Evolutionary conservation across 495 filamentous ascomycete species (phyloP).

Genomic region (Lasiosphaeria ovina): DNA sequence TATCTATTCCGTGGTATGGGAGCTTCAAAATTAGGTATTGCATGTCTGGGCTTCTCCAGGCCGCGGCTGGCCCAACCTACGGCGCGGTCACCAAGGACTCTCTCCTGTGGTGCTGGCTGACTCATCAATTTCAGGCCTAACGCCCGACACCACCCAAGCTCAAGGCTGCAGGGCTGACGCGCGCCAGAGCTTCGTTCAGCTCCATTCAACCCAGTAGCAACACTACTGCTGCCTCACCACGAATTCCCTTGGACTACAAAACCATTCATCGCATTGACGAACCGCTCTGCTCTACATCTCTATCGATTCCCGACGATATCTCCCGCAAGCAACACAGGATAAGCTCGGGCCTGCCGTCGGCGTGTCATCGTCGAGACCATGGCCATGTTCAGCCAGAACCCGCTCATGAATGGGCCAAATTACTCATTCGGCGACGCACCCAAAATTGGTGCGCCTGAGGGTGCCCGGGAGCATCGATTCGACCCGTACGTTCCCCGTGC

Average conservation of each 20-base stretch:
- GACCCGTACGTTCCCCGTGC: constrained; percentile 69
- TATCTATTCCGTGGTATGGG: neutral
- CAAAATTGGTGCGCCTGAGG: constrained; percentile 40
- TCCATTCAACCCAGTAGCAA: constrained; percentile 1
- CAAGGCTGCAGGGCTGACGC: constrained; percentile 54
- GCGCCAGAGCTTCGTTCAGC: constrained; percentile 22
- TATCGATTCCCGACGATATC: neutral
- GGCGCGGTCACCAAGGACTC: neutral
- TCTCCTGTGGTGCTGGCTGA: constrained; percentile 16
- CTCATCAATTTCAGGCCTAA: constrained; percentile 19
- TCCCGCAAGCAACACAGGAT: neutral
- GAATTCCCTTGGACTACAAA: neutral
- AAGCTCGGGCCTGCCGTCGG: no score
- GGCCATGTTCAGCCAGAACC: constrained; percentile 63
- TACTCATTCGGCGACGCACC: constrained; percentile 57
- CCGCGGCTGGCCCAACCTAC: no score
- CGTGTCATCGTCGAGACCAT: constrained; percentile 10
- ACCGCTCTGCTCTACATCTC: neutral
- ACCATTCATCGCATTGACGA: neutral
- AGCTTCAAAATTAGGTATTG: neutral
- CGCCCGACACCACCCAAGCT: neutral
- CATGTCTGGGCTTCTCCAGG: neutral
- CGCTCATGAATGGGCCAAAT: constrained; percentile 58
- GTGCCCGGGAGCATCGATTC: constrained; percentile 73
- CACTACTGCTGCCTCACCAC: neutral